Percentiles rank a stretch among this genome's conserved stretches.
These are phyloP conservation scores for Malus domestica DNA, from an alignment of 306 rosid species.

Conservation along the genomic window DNA sequence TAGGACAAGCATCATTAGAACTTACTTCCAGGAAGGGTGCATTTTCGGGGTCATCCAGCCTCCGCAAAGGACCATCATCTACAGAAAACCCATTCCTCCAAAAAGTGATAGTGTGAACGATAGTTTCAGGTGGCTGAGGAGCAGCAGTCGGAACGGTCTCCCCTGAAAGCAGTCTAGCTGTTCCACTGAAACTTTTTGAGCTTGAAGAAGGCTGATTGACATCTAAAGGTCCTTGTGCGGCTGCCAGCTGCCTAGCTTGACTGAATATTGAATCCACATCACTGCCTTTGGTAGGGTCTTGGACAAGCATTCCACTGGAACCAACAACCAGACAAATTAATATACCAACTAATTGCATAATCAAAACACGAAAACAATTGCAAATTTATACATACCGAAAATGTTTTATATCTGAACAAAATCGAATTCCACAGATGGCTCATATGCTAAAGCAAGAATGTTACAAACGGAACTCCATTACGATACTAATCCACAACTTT, in stretches of 20 bases:
- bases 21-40: conserved; percentile 73
- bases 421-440: not conserved
- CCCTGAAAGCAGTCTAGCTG: conserved; percentile 80
- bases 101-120: conserved; percentile 55
- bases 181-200: conserved; percentile 65
- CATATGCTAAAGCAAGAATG: not conserved
- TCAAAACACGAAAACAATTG: not conserved
- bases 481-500: not conserved
- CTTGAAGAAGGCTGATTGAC: conserved; percentile 34
- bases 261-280: conserved; percentile 63
- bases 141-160: conserved; percentile 51
- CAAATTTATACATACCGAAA: not conserved
- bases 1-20: conserved; percentile 3
- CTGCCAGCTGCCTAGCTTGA: conserved; percentile 52
- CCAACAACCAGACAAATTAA: conserved; percentile 2
- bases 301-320: conserved; percentile 92
- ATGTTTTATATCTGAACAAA: not conserved
- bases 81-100: conserved; percentile 91
- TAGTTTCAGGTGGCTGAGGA: conserved; percentile 42
- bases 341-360: not conserved
- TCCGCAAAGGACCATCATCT: conserved; percentile 64
- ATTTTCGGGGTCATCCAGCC: conserved; percentile 75
- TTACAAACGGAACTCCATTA: not conserved
- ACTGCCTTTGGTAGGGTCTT: conserved; percentile 55
- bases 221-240: conserved; percentile 43